These are phyloP conservation scores for Phytophthora meadii DNA, from an alignment of 352 stramenopile species.

Conservation along the genomic window DNA sequence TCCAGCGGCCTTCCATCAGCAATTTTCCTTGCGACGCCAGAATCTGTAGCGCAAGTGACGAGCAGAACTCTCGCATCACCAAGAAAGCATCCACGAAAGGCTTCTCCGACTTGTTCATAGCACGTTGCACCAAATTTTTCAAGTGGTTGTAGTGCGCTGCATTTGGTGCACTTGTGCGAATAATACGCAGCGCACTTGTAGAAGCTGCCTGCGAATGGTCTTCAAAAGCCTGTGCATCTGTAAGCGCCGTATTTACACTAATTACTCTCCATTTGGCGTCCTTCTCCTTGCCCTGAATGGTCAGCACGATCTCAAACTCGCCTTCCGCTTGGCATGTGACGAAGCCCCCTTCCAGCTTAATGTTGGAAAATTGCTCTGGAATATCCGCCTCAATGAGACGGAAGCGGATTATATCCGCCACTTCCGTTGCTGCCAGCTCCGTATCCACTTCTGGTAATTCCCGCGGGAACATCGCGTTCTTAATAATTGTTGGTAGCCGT, in stretches of 20 bases:
- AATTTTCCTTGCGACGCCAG: slow-evolving; percentile 76
- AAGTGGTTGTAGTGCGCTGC: slow-evolving; percentile 81
- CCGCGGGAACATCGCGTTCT: slow-evolving; percentile 73
- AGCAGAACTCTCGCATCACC: slow-evolving; percentile 88
- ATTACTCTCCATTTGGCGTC: slow-evolving; percentile 84
- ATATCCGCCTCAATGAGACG: slow-evolving; percentile 85
- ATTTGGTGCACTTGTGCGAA: slow-evolving; percentile 79
- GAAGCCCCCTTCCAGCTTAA: slow-evolving; percentile 80
- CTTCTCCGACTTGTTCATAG: slow-evolving; percentile 86
- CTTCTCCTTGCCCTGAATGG: slow-evolving; percentile 79
- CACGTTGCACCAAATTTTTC: slow-evolving; percentile 83
- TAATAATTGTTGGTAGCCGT: slow-evolving; percentile 74
- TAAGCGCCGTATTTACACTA: slow-evolving; percentile 80
- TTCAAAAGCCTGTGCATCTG: slow-evolving; percentile 63
- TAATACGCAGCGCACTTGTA: slow-evolving; percentile 76
- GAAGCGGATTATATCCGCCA: slow-evolving; percentile 85
- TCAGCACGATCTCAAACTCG: slow-evolving; percentile 89
- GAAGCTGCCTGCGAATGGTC: slow-evolving; percentile 62
- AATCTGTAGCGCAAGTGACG: slow-evolving; percentile 79
- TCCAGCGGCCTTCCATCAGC: slow-evolving; percentile 83
- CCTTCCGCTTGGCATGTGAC: slow-evolving; percentile 77
- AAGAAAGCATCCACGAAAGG: slow-evolving; percentile 83
- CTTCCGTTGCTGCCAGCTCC: slow-evolving; percentile 57
- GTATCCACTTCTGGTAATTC: slow-evolving; percentile 75
- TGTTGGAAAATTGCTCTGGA: slow-evolving; percentile 79